Conservation (phyloP, 306 rosid genomes). For the Citrullus mucosospermus region DNA sequence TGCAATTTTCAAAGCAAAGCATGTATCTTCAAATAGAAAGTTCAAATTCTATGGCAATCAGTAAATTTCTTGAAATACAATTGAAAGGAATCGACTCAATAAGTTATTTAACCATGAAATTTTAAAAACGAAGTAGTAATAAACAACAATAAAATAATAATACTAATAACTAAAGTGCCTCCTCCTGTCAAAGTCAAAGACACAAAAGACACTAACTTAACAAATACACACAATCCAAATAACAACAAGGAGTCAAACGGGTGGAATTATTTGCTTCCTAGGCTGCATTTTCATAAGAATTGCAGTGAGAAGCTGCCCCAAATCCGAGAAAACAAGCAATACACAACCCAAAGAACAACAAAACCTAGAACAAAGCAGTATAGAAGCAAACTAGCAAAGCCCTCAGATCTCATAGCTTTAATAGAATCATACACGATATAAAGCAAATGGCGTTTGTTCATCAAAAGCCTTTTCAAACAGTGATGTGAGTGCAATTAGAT, state of each 20-base stretch:
- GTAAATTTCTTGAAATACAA: not conserved
- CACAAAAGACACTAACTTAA: not conserved
- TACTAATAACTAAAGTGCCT: not conserved
- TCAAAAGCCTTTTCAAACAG: not conserved
- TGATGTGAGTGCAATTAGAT: not conserved
- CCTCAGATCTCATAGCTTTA: constrained; percentile 8
- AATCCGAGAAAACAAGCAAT: too few species aligned
- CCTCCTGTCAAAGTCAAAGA: not conserved
- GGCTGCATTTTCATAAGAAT: too few species aligned
- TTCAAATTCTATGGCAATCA: not conserved
- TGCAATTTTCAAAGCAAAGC: not conserved
- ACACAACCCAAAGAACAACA: not conserved
- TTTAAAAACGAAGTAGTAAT: not conserved
- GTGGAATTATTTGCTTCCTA: too few species aligned
- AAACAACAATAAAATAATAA: not conserved
- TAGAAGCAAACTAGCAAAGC: not conserved
- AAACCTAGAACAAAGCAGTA: not conserved
- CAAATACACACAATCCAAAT: too few species aligned
- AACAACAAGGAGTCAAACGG: too few species aligned
- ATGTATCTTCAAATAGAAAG: not conserved
- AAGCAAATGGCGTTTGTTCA: not conserved
- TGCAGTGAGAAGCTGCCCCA: too few species aligned
- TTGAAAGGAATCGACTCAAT: not conserved
- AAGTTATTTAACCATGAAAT: not conserved
- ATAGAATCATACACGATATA: not conserved